phyloP scores from a whole-genome alignment of 345 rosid genomes.

The Gossypium australe region DNA sequence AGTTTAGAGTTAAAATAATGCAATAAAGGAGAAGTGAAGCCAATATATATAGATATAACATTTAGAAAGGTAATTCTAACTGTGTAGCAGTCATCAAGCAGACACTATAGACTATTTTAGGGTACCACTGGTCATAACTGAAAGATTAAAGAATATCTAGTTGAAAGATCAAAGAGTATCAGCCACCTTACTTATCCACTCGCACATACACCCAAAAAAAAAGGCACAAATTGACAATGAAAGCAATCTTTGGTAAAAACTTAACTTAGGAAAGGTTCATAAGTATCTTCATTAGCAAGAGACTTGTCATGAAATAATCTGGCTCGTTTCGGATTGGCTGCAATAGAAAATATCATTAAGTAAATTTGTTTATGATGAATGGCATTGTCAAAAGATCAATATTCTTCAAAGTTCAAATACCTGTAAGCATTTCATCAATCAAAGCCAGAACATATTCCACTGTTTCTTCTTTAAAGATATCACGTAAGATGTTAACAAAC shows the following conservation, averaged over 20 bases:
- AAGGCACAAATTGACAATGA: background rate
- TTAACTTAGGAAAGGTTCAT: constrained; percentile 95
- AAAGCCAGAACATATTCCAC: constrained; percentile 95
- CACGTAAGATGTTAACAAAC: constrained; percentile 81
- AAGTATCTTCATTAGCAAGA: constrained; percentile 69
- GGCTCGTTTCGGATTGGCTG: constrained; percentile 90
- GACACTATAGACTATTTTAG: background rate
- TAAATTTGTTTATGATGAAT: constrained; percentile 10
- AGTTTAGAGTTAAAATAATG: background rate
- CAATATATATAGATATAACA: background rate
- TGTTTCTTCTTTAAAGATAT: constrained; percentile 90
- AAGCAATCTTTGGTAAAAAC: constrained; percentile 23
- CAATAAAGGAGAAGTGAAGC: background rate
- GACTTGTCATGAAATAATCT: constrained; percentile 82
- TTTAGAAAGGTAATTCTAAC: background rate
- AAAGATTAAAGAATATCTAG: background rate
- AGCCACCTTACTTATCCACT: background rate
- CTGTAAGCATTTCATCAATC: constrained; percentile 87
- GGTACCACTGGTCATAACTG: background rate
- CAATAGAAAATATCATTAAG: constrained; percentile 23
- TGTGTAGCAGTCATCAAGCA: background rate
- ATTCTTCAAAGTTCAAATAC: constrained; percentile 25
- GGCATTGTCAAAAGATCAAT: background rate
- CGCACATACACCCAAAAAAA: background rate
- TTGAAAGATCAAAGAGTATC: background rate